These are phyloP conservation scores for Pulveroboletus sp. DNA, from an alignment of 768 basidiomycete species.

Conservation along the genomic window DNA sequence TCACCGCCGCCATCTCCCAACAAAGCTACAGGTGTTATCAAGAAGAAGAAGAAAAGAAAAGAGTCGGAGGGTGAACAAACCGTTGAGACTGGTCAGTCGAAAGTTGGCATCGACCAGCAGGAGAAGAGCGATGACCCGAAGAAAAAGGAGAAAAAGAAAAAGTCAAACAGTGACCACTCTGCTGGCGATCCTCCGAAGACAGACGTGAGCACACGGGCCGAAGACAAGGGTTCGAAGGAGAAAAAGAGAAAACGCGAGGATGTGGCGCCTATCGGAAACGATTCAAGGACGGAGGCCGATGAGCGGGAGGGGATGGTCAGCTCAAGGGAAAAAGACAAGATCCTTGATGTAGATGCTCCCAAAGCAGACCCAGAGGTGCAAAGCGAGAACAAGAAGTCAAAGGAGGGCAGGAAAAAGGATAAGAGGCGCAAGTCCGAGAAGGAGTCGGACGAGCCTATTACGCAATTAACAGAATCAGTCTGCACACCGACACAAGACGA, in stretches of 20 bases:
- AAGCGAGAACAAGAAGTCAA: not conserved
- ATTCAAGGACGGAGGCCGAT: not conserved
- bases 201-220: not conserved
- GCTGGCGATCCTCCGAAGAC: not conserved
- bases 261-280: not conserved
- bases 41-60: constrained; percentile 20
- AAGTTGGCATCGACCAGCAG: not conserved
- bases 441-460: constrained; percentile 15
- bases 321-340: constrained; percentile 12
- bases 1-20: not conserved
- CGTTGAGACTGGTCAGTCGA: not conserved
- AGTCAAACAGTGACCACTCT: constrained; percentile 9
- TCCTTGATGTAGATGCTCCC: not conserved
- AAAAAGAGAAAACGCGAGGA: not conserved
- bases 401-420: constrained; percentile 13
- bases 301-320: not conserved
- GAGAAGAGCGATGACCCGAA: constrained; percentile 2
- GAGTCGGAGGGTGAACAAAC: constrained; percentile 1
- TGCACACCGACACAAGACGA: constrained; percentile 6
- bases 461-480: no score
- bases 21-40: not conserved
- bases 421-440: constrained; percentile 17
- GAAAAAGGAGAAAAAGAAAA: constrained; percentile 19
- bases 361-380: not conserved
- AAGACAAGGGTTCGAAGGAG: constrained; percentile 7